Evolutionary conservation across 805 yeast genomes (phyloP), one percentile per base, ranked within the genome.

Genomic region (Ogataea ganodermae): DNA sequence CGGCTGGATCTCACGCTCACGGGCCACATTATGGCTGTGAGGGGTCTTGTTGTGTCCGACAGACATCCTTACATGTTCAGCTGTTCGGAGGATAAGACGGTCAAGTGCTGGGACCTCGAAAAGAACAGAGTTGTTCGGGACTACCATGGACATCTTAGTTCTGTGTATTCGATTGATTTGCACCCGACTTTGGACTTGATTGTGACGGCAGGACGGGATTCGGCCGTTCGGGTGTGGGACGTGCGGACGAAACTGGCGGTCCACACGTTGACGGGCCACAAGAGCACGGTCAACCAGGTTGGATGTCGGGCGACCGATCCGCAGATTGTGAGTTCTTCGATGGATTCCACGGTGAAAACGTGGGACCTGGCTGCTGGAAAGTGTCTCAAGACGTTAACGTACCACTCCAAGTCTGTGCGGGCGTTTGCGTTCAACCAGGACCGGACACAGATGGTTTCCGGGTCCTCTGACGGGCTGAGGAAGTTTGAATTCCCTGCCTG

Each of bases 41-140:
- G 97, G 46, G 86, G 89, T 2, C 60, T 94, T 13, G 83, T 76
- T 0, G 77, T 92, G 0, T 87, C 96, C 0, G 71, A 75, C 2
- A 72, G 86, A 45, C 89, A 84, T 62, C 97, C 98, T 0, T 92
- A 92, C 65, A 69, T 94, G 72, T 94, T 91, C 63, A 81, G 92
- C 12, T 91, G 94, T 20, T 86, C 96, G 36, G 98, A 94, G 62
- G 99, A 94, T 65, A 91, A 91, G 64, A 76, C 90, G 21, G 89
- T 90, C 8, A 81, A 89, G 62, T 91, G 98, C 66, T 94, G 98
- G 97, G 99, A 94, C 70, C 73, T 94, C 56, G 98, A 92, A 65
- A 79, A 82, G 59, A 89, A 91, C 58, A 80, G 80, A 56, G 81
- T 88, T 2, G 79, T 90, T 3, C 72, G 97, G 46, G 89, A 90